phyloP scores from a whole-genome alignment of 306 rosid species.

The Gynostemma pentaphyllum region DNA sequence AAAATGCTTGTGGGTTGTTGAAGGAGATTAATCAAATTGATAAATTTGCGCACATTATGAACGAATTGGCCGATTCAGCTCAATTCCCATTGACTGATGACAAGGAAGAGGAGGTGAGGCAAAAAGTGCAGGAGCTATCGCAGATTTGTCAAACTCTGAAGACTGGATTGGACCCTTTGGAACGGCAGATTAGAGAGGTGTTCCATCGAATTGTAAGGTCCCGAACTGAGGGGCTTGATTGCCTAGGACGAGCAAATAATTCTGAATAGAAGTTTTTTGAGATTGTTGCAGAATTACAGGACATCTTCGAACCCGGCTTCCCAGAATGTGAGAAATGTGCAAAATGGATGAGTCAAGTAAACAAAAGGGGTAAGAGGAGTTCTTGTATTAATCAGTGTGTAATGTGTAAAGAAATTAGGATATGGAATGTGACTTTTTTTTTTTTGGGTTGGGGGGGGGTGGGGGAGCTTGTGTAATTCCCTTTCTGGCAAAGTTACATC shows the following conservation, averaged over 20 bases:
- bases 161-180: conserved; percentile 57
- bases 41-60: conserved; percentile 44
- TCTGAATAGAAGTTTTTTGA: conserved; percentile 3
- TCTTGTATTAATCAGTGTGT: conserved; percentile 8
- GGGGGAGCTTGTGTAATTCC: neutral
- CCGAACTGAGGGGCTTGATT: conserved; percentile 74
- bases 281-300: neutral
- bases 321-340: neutral
- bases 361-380: conserved; percentile 8
- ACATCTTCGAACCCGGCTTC: conserved; percentile 9
- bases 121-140: conserved; percentile 37
- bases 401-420: neutral
- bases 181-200: conserved; percentile 69
- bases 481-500: neutral
- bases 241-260: conserved; percentile 32
- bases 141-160: conserved; percentile 40
- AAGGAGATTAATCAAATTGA: conserved; percentile 81
- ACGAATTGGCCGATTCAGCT: conserved; percentile 58
- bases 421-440: conserved; percentile 8
- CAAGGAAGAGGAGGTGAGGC: conserved; percentile 51
- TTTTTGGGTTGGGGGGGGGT: neutral
- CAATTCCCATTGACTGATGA: conserved; percentile 71
- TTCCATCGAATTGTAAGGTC: conserved; percentile 61
- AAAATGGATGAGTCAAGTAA: neutral
- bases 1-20: conserved; percentile 58